A percentile compares a stretch with the other conserved stretches of the same genome.
Conservation (phyloP, 2,329 filamentous ascomycete species). For the Ophiostoma sp. region DNA sequence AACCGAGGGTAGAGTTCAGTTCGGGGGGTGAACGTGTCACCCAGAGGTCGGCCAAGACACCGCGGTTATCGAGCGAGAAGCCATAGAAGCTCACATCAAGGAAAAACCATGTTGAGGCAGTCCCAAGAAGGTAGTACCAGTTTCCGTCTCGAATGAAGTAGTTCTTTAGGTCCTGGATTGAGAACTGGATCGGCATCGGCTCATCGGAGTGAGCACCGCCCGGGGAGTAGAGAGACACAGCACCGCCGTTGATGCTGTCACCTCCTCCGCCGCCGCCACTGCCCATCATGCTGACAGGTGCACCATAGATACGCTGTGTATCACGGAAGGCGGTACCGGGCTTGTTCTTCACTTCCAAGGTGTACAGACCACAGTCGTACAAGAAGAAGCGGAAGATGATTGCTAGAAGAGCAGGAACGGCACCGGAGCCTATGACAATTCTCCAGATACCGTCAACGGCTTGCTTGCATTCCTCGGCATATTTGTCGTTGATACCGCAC, state of each 20-base stretch:
- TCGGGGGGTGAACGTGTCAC: constrained; percentile 38
- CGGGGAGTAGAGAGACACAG: constrained; percentile 39
- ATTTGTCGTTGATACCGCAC: constrained; percentile 48
- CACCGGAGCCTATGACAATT: constrained; percentile 65
- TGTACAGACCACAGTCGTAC: constrained; percentile 65
- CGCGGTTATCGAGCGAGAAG: constrained; percentile 51
- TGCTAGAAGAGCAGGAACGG: constrained; percentile 62
- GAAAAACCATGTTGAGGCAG: constrained; percentile 54
- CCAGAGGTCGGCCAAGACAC: constrained; percentile 47
- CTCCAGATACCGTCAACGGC: constrained; percentile 64
- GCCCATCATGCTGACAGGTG: constrained; percentile 36
- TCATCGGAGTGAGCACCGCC: constrained; percentile 30
- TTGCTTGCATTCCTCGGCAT: constrained; percentile 48
- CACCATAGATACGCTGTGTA: constrained; percentile 59
- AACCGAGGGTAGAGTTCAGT: constrained; percentile 44
- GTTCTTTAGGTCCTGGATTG: constrained; percentile 48
- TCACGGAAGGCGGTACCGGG: constrained; percentile 59
- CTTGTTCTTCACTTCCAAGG: constrained; percentile 64
- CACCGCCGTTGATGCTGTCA: constrained; percentile 25
- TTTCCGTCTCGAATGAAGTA: constrained; percentile 53
- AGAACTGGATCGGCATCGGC: constrained; percentile 51
- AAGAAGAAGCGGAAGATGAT: constrained; percentile 67
- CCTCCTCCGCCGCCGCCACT: background rate
- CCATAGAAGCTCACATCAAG: constrained; percentile 61
- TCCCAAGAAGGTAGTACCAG: constrained; percentile 47